Percentiles rank a stretch among this genome's conserved stretches.
phyloP scores from a whole-genome alignment of 192 early-diverging fungal species.

The Kickxella alabastrina region DNA sequence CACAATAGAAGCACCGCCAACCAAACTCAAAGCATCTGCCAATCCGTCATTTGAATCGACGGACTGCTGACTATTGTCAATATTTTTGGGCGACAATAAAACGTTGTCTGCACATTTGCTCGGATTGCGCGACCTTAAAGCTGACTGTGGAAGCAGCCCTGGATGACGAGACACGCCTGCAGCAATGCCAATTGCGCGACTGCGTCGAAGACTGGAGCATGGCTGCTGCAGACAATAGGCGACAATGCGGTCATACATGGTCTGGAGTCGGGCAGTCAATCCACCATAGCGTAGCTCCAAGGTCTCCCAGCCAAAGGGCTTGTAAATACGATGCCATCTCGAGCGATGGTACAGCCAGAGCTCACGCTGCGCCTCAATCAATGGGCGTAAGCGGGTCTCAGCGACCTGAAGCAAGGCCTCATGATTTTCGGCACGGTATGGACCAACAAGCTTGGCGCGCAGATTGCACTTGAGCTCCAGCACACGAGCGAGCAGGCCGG shows the following conservation, averaged over 20 bases:
- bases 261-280: slow-evolving; percentile 57
- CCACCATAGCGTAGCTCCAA: slow-evolving; percentile 83
- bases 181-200: slow-evolving; percentile 43
- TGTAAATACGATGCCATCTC: slow-evolving; percentile 73
- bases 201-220: slow-evolving; percentile 21
- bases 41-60: too few relatives aligned
- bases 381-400: slow-evolving; percentile 53
- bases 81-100: too few relatives aligned
- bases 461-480: slow-evolving; percentile 68
- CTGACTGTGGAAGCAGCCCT: slow-evolving; percentile 15
- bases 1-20: slow-evolving; percentile 2
- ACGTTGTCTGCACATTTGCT: slow-evolving; percentile 10
- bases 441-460: slow-evolving; percentile 58
- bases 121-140: slow-evolving; percentile 14
- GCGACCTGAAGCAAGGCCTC: slow-evolving; percentile 56
- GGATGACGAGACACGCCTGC: slow-evolving; percentile 44
- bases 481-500: slow-evolving; percentile 63
- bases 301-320: slow-evolving; percentile 85
- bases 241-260: slow-evolving; percentile 66
- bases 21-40: too few relatives aligned
- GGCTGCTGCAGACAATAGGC: slow-evolving; percentile 48
- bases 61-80: too few relatives aligned
- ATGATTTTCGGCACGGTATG: slow-evolving; percentile 57
- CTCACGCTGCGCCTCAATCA: slow-evolving; percentile 62
- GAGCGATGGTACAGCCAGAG: slow-evolving; percentile 79